Evolutionary conservation across 1,284 basidiomycete species (phyloP).

Genomic region (Gymnopus androsaceus): DNA sequence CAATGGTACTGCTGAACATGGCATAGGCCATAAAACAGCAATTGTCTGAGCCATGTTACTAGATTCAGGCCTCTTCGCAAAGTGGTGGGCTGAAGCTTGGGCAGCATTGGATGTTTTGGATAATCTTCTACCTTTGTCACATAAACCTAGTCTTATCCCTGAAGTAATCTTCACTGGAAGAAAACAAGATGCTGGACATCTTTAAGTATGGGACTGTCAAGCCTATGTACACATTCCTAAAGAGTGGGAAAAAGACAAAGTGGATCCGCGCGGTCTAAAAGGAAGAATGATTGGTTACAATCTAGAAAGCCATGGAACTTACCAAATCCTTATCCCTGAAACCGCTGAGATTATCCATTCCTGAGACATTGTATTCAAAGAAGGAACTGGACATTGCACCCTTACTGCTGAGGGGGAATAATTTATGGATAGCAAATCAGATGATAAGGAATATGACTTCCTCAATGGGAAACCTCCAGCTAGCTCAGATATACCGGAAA

Average conservation of each 20-base stretch:
- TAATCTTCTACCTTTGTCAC: too few species aligned
- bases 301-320: background rate
- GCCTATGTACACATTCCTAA: background rate
- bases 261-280: background rate
- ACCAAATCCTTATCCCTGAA: background rate
- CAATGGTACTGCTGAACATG: constrained; percentile 5
- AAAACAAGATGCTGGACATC: background rate
- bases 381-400: background rate
- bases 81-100: too few species aligned
- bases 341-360: background rate
- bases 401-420: background rate
- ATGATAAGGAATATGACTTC: background rate
- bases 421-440: background rate
- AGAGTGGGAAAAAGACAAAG: background rate
- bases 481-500: too few species aligned
- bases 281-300: constrained; percentile 3
- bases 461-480: background rate
- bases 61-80: background rate
- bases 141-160: too few species aligned
- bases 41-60: background rate
- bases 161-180: too few species aligned
- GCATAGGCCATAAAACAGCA: background rate
- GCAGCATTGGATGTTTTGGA: too few species aligned
- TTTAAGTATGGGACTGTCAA: background rate
- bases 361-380: background rate